Base-by-base conservation (phyloP, 1,139 yeast genomes). In the Yamadazyma buinensis region DNA sequence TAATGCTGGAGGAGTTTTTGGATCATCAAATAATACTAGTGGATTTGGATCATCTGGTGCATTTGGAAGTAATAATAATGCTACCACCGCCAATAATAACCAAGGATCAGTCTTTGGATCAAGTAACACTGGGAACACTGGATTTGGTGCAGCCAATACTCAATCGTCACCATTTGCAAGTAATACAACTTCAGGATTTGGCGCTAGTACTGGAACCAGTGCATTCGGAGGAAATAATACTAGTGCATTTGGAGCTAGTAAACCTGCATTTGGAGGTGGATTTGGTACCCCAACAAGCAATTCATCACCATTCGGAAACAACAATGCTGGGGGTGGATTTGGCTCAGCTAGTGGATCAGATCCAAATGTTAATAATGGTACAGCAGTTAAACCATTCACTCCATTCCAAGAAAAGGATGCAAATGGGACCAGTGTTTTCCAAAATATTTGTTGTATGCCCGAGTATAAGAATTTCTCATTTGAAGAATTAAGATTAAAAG, bases 401-500 rank as follows among this genome's bases (percentile, higher is more conserved):
- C 72, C 84, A 2, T 68, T 58, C 41, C 65, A 69, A 27, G 97
- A 92, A 54, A 85, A 84, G 54, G 98, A 92, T 50, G 60, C 79
- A 14, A 66, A 73, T 1, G 49, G 49, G 5, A 75, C 77, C 23
- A 79, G 75, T 47, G 61, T 73, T 31, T 92, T 72, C 58, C 88
- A 90, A 55, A 80, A 80, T 48, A 80, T 94, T 42, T 68, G 84
- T 15, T 75, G 86, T 28, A 90, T 92, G 97, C 95, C 95, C 11
- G 95, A 87, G 52, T 92, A 92, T 56, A 72, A 74, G 46, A 80
- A 80, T 50, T 85, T 63, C 50, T 84, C 95, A 1, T 76, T 82
- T 51, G 97, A 90, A 57, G 98, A 92, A 57, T 72, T 92, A 59
- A 75, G 99, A 56, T 65, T 76, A 48, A 92, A 84, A 57, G 99